phyloP scores from a whole-genome alignment of 108 stramenopile species.

The Pseudonitzschia pungens region DNA sequence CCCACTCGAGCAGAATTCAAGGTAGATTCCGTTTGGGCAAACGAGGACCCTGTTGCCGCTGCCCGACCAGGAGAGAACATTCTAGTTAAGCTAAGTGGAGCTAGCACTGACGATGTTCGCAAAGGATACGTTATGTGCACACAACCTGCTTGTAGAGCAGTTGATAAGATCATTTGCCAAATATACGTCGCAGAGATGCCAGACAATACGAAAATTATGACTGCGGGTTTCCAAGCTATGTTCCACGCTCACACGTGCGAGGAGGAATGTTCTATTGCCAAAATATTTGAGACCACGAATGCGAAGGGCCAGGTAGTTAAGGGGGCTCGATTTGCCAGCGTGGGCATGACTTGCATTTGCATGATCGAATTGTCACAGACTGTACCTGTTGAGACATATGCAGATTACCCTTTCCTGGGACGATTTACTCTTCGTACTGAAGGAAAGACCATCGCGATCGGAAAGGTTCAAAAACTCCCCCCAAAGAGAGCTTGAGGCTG shows the following conservation, averaged over 20 bases:
- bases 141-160: slow-evolving; percentile 79
- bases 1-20: slow-evolving; percentile 88
- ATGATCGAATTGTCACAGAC: slow-evolving; percentile 77
- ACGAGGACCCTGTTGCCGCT: slow-evolving; percentile 84
- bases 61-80: slow-evolving; percentile 99
- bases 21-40: slow-evolving; percentile 94
- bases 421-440: slow-evolving; percentile 98
- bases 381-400: slow-evolving; percentile 90
- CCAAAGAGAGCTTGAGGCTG: slow-evolving; percentile 70
- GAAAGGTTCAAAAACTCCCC: slow-evolving; percentile 93
- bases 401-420: slow-evolving; percentile 91
- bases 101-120: slow-evolving; percentile 88
- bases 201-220: slow-evolving; percentile 95
- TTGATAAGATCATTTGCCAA: slow-evolving; percentile 82
- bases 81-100: slow-evolving; percentile 86
- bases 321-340: slow-evolving; percentile 80
- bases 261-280: slow-evolving; percentile 87
- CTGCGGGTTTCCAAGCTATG: slow-evolving; percentile 94
- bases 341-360: slow-evolving; percentile 78
- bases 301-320: slow-evolving; percentile 74
- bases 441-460: slow-evolving; percentile 98
- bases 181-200: slow-evolving; percentile 92
- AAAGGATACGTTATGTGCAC: slow-evolving; percentile 97
- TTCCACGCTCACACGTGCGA: slow-evolving; percentile 97
- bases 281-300: slow-evolving; percentile 91